These are phyloP conservation scores for Teunomyces stri DNA, from an alignment of 805 yeast genomes.

Conservation along the genomic window DNA sequence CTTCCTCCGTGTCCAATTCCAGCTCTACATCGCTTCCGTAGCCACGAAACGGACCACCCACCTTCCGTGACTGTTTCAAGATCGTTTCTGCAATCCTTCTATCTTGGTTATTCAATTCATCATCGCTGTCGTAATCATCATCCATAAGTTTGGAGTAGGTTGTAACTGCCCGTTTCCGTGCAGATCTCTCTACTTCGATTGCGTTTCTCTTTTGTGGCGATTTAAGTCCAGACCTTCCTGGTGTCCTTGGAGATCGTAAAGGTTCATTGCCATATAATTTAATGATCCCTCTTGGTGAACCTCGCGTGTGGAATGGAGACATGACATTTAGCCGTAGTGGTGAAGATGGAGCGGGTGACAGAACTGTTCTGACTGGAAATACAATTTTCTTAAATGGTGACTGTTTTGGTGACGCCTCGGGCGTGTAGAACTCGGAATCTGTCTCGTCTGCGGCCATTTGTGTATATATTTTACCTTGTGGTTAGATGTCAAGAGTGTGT, in stretches of 20 bases:
- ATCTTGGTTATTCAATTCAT: conserved; percentile 39
- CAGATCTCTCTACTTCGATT: conserved; percentile 43
- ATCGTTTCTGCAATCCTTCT: conserved; percentile 43
- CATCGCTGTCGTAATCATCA: conserved; percentile 33
- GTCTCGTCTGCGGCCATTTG: not conserved
- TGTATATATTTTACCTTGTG: not conserved
- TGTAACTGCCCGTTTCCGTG: conserved; percentile 47
- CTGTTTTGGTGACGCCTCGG: not conserved
- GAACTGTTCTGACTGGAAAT: not conserved
- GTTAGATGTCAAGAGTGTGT: not conserved
- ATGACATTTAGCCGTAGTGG: not conserved
- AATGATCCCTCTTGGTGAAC: conserved; percentile 25
- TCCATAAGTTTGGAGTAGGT: conserved; percentile 30
- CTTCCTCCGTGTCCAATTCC: conserved; percentile 18
- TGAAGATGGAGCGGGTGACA: not conserved
- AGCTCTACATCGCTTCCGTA: conserved; percentile 24
- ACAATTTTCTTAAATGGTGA: not conserved
- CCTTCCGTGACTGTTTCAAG: conserved; percentile 21
- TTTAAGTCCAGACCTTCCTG: conserved; percentile 46
- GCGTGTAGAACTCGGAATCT: conserved; percentile 2
- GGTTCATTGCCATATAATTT: conserved; percentile 14
- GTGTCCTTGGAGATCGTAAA: conserved; percentile 30
- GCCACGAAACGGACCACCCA: conserved; percentile 6
- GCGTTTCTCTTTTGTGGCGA: conserved; percentile 42
- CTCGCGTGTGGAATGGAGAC: conserved; percentile 28